Evolutionary conservation across 2,329 filamentous ascomycete species (phyloP).

Genomic region (Penicillium sp.): DNA sequence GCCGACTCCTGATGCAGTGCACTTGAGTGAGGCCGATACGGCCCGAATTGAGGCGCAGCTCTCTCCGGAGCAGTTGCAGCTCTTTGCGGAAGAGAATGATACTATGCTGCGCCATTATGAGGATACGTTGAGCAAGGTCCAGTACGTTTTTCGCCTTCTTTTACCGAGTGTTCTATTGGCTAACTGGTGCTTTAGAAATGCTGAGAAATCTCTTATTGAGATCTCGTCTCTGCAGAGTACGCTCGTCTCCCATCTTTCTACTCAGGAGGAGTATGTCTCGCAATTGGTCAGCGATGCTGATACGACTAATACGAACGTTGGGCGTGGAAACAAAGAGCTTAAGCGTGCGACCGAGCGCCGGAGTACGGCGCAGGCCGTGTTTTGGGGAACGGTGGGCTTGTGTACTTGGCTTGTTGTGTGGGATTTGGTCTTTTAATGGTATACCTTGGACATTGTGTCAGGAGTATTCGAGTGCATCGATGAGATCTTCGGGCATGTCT

Average conservation of each 20-base stretch:
- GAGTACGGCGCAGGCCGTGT: conserved; percentile 74
- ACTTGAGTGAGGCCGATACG: conserved; percentile 33
- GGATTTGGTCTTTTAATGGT: conserved; percentile 64
- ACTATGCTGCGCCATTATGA: conserved; percentile 92
- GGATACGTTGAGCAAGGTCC: conserved; percentile 89
- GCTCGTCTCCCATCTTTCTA: conserved; percentile 78
- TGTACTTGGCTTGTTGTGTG: conserved; percentile 73
- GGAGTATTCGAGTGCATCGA: not conserved
- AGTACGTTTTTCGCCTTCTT: conserved; percentile 56
- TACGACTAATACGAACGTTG: conserved; percentile 80
- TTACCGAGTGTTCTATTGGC: conserved; percentile 1
- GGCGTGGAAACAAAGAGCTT: conserved; percentile 84
- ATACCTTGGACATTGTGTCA: not conserved
- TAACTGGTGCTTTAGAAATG: conserved; percentile 58
- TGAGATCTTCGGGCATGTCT: not conserved
- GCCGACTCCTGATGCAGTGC: conserved; percentile 28
- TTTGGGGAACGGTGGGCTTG: conserved; percentile 74
- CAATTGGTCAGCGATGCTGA: conserved; percentile 82
- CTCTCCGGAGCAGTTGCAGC: conserved; percentile 80
- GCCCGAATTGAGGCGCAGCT: conserved; percentile 58
- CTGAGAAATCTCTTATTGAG: conserved; percentile 86
- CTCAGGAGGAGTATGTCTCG: conserved; percentile 85
- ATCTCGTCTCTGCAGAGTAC: conserved; percentile 90
- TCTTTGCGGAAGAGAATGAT: conserved; percentile 91
- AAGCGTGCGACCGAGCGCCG: conserved; percentile 74